A percentile compares a stretch with the other conserved stretches of the same genome.
These are phyloP conservation scores for Pleurotus ostreatus DNA, from an alignment of 768 basidiomycete genomes.

Conservation along the genomic window DNA sequence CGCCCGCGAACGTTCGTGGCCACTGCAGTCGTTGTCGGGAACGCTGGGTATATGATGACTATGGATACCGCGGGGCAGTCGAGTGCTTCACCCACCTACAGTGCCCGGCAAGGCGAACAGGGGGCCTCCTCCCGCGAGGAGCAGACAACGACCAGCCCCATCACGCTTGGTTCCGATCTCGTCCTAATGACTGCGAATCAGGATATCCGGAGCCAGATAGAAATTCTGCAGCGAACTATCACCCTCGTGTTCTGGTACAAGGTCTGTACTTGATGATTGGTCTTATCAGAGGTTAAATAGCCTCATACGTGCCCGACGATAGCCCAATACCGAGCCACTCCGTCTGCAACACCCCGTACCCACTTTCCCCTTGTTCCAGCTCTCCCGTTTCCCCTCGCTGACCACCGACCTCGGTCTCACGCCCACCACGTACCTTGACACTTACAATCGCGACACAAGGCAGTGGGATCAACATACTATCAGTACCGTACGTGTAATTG, in stretches of 20 bases:
- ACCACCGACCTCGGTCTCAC: constrained; percentile 52
- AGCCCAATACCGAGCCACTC: constrained; percentile 53
- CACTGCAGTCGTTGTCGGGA: neutral
- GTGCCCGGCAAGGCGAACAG: neutral
- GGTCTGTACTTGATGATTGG: neutral
- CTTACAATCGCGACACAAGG: constrained; percentile 46
- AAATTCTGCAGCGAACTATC: constrained; percentile 14
- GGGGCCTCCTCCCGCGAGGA: neutral
- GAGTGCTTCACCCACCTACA: neutral
- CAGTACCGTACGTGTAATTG: constrained; percentile 53
- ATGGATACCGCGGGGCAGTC: neutral
- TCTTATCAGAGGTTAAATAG: neutral
- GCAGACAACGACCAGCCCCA: neutral
- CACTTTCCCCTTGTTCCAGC: constrained; percentile 63
- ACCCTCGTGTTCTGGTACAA: constrained; percentile 15
- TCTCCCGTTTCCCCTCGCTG: constrained; percentile 48
- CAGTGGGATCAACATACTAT: constrained; percentile 71
- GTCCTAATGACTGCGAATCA: constrained; percentile 6
- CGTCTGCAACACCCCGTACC: constrained; percentile 53
- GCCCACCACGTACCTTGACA: constrained; percentile 52
- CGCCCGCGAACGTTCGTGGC: neutral
- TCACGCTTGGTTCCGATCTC: constrained; percentile 3
- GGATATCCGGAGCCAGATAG: constrained; percentile 11
- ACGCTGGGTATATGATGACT: neutral
- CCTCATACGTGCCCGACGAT: neutral